These are phyloP conservation scores for Ophiocordyceps camponoti-saundersi DNA, from an alignment of 2,329 filamentous ascomycete genomes.

Conservation along the genomic window DNA sequence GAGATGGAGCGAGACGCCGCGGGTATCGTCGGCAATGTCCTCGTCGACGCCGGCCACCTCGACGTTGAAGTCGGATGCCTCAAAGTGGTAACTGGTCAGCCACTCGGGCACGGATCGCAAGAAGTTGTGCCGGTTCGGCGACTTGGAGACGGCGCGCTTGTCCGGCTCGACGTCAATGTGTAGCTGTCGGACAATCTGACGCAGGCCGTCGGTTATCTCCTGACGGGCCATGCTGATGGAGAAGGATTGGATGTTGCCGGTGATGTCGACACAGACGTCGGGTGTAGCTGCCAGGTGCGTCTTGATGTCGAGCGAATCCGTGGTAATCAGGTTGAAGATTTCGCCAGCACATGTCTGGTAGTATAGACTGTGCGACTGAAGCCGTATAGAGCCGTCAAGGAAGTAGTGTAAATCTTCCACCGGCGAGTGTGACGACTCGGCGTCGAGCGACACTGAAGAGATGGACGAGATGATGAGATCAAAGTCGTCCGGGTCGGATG, in stretches of 20 bases:
- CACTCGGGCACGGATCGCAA: constrained; percentile 66
- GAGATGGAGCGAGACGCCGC: constrained; percentile 72
- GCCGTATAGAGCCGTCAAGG: constrained; percentile 60
- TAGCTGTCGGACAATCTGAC: constrained; percentile 78
- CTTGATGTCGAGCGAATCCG: constrained; percentile 77
- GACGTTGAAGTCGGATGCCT: constrained; percentile 76
- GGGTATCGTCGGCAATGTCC: constrained; percentile 63
- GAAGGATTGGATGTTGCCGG: constrained; percentile 70
- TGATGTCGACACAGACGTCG: constrained; percentile 66
- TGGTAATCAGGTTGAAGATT: constrained; percentile 74
- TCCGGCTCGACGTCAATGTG: constrained; percentile 48
- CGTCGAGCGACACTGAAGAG: constrained; percentile 80
- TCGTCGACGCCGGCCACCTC: constrained; percentile 82
- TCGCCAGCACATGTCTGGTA: constrained; percentile 77
- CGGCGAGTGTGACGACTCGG: constrained; percentile 87
- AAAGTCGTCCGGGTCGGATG: constrained; percentile 59
- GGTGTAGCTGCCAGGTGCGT: constrained; percentile 71
- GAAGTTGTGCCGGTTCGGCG: constrained; percentile 44
- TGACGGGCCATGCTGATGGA: constrained; percentile 78
- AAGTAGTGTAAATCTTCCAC: constrained; percentile 77
- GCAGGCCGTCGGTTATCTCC: constrained; percentile 83
- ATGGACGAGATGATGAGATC: constrained; percentile 91
- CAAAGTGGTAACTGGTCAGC: constrained; percentile 69
- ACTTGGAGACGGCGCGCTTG: constrained; percentile 32
- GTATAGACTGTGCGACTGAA: constrained; percentile 79